A percentile compares a stretch with the other conserved stretches of the same genome.
Evolutionary conservation across 768 basidiomycete species (phyloP).

Genomic region (Tulasnella sp.): DNA sequence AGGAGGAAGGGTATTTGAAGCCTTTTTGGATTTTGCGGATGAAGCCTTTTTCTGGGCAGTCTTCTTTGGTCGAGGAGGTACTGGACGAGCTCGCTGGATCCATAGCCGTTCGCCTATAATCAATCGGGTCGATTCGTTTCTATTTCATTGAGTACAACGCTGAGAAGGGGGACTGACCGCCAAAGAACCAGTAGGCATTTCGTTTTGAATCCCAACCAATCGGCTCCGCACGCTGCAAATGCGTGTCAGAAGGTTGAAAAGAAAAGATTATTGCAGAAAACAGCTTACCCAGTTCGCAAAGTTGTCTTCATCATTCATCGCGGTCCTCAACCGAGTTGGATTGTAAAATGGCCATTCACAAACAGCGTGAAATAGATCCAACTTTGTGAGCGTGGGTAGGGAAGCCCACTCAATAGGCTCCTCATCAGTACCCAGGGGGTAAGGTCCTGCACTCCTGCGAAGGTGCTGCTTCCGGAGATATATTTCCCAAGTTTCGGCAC

Average conservation of each 20-base stretch:
- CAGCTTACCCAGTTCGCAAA: conserved; percentile 12
- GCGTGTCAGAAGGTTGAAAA: not conserved
- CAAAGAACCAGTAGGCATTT: conserved; percentile 18
- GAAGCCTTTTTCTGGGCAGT: conserved; percentile 2
- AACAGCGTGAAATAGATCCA: conserved; percentile 9
- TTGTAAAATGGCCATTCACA: conserved; percentile 17
- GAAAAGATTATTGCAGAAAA: not conserved
- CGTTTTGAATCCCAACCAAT: conserved; percentile 14
- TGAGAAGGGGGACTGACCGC: conserved; percentile 3
- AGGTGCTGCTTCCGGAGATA: conserved; percentile 15
- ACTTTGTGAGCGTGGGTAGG: conserved; percentile 10
- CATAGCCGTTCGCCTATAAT: conserved; percentile 12
- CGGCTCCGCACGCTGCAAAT: conserved; percentile 15
- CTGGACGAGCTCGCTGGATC: conserved; percentile 13
- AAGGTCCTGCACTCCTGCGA: conserved; percentile 5
- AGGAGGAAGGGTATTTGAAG: conserved; percentile 2
- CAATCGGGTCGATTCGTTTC: not conserved
- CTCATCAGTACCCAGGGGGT: conserved; percentile 16
- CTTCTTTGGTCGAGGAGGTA: conserved; percentile 8
- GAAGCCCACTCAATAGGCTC: conserved; percentile 16
- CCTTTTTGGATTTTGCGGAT: conserved; percentile 3
- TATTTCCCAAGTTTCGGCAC: conserved; percentile 16
- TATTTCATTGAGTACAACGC: not conserved
- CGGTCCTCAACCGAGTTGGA: conserved; percentile 7
- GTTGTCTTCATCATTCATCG: conserved; percentile 17